A percentile compares a stretch with the other conserved stretches of the same genome.
phyloP scores from a whole-genome alignment of 176 grass and related monocot species.

The Cymbopogon citratus region DNA sequence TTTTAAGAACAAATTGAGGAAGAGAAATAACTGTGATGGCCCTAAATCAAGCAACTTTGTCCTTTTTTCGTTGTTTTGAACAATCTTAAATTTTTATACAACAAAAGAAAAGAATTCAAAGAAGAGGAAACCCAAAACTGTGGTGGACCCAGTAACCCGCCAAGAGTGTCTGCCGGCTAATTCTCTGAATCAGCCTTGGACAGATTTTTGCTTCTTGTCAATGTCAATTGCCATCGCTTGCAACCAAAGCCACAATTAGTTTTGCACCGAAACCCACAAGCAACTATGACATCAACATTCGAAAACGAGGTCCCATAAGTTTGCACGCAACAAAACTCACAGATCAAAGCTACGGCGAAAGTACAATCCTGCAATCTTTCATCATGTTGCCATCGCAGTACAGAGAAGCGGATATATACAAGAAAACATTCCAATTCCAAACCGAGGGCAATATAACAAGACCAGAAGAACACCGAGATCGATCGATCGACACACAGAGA shows the following conservation, averaged over 20 bases:
- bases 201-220: neutral
- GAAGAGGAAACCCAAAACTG: too few relatives aligned
- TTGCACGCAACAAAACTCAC: slow-evolving; percentile 9
- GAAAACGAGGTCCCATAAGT: neutral
- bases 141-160: neutral
- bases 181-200: neutral
- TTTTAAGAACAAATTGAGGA: too few relatives aligned
- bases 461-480: too few relatives aligned
- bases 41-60: too few relatives aligned
- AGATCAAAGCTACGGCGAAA: slow-evolving; percentile 15
- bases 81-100: too few relatives aligned
- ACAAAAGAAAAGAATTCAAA: too few relatives aligned
- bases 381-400: neutral
- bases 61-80: too few relatives aligned
- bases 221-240: neutral
- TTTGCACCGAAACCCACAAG: slow-evolving; percentile 27
- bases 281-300: neutral
- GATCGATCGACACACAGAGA: too few relatives aligned
- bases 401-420: neutral
- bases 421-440: neutral
- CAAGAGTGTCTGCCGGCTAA: neutral
- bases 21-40: too few relatives aligned
- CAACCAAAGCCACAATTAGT: slow-evolving; percentile 9
- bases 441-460: neutral
- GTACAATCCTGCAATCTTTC: slow-evolving; percentile 9